Percentiles rank a stretch among this genome's conserved stretches.
Evolutionary conservation across 768 basidiomycete species (phyloP).

Genomic region (Royoungia palumana): DNA sequence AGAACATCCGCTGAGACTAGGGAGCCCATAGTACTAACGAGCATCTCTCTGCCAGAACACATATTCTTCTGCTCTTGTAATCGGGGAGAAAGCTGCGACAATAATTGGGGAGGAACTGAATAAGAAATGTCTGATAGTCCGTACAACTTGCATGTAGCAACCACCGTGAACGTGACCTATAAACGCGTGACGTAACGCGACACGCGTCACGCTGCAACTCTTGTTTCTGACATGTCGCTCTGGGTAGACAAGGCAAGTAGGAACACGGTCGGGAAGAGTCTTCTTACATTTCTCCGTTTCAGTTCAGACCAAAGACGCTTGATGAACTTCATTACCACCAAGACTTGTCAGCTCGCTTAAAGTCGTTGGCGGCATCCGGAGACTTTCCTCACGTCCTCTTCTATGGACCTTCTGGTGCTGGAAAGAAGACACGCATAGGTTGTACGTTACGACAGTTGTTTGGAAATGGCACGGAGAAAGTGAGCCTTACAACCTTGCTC

Average conservation of each 20-base stretch:
- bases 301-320: constrained; percentile 85
- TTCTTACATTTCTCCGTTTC: background rate
- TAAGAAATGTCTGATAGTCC: constrained; percentile 9
- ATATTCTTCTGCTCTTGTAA: constrained; percentile 22
- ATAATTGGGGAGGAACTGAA: constrained; percentile 23
- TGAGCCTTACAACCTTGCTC: constrained; percentile 28
- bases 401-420: constrained; percentile 95
- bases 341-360: constrained; percentile 73
- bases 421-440: constrained; percentile 96
- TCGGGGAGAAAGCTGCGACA: constrained; percentile 25
- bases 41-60: constrained; percentile 14
- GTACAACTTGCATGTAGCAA: background rate
- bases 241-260: constrained; percentile 54
- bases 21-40: too few relatives aligned
- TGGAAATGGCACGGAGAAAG: constrained; percentile 92
- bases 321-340: constrained; percentile 87
- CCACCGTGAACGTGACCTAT: constrained; percentile 12
- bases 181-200: constrained; percentile 35
- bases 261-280: background rate
- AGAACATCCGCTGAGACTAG: too few relatives aligned
- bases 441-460: constrained; percentile 87
- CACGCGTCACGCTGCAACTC: constrained; percentile 2
- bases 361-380: constrained; percentile 78
- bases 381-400: constrained; percentile 98
- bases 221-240: constrained; percentile 48